Evolutionary conservation across 257 asterid species (phyloP).

Genomic region (Ehretia macrophylla): DNA sequence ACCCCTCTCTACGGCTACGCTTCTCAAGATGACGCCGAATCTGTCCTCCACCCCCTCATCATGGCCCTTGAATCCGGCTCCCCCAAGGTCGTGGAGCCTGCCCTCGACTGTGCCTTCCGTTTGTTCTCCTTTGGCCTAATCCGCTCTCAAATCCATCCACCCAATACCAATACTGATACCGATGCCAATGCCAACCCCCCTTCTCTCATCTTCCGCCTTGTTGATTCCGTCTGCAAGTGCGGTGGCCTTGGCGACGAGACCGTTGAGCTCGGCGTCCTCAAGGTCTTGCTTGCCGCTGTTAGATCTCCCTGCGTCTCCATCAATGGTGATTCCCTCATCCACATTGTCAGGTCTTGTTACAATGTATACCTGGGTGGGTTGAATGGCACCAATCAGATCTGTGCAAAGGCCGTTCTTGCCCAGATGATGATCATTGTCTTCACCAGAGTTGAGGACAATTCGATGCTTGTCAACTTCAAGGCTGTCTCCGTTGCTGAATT

Average conservation of each 20-base stretch:
- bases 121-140: constrained; percentile 72
- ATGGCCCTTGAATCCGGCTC: constrained; percentile 72
- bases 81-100: constrained; percentile 91
- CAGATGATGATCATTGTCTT: constrained; percentile 93
- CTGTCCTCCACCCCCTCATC: constrained; percentile 67
- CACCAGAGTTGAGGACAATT: constrained; percentile 75
- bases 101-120: constrained; percentile 79
- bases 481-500: constrained; percentile 68
- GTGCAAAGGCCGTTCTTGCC: constrained; percentile 93
- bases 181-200: constrained; percentile 18
- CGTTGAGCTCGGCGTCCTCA: constrained; percentile 71
- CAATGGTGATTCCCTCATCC: constrained; percentile 75
- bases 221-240: constrained; percentile 79
- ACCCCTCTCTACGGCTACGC: constrained; percentile 79
- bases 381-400: constrained; percentile 97
- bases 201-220: constrained; percentile 54
- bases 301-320: constrained; percentile 67
- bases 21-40: constrained; percentile 62
- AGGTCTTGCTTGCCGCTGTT: constrained; percentile 77
- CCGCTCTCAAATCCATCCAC: constrained; percentile 58
- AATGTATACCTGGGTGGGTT: constrained; percentile 88
- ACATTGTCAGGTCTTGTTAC: constrained; percentile 90
- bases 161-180: neutral
- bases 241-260: constrained; percentile 66
- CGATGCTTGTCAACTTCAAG: constrained; percentile 49